Conservation (phyloP, 345 rosid genomes). For the Crucihimalaya himalaica region DNA sequence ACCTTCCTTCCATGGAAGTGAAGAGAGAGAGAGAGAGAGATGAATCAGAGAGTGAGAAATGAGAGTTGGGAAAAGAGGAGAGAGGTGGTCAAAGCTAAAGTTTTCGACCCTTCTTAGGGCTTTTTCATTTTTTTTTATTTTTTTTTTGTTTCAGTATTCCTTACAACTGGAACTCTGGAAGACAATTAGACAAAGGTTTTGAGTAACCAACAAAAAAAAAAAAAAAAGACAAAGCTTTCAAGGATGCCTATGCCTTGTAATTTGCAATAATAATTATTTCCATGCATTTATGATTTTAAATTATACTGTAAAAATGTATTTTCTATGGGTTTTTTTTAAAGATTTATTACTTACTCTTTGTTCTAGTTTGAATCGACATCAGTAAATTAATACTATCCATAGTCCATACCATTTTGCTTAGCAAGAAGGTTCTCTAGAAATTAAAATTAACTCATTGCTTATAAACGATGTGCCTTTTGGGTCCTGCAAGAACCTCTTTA, state of each 20-base stretch:
- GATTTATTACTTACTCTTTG: background rate
- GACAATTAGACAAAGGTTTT: background rate
- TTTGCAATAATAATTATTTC: background rate
- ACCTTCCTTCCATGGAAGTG: slow-evolving; percentile 46
- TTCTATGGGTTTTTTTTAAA: background rate
- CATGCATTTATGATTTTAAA: background rate
- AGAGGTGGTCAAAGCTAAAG: slow-evolving; percentile 57
- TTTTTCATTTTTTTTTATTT: background rate
- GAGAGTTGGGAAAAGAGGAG: slow-evolving; percentile 46
- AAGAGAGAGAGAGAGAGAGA: slow-evolving; percentile 35
- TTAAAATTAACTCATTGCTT: background rate
- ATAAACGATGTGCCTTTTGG: background rate
- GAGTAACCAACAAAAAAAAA: background rate
- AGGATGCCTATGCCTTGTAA: background rate
- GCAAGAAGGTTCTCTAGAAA: slow-evolving; percentile 6
- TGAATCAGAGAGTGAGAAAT: slow-evolving; percentile 24
- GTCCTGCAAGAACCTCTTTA: slow-evolving; percentile 11
- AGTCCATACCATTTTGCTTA: background rate
- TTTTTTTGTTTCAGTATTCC: slow-evolving; percentile 13
- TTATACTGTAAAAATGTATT: background rate
- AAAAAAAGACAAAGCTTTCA: background rate
- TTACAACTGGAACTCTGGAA: slow-evolving; percentile 14
- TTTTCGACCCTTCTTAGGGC: slow-evolving; percentile 33
- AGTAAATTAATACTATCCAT: background rate
- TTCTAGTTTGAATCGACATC: background rate